Percentiles rank a stretch among this genome's conserved stretches.
Conservation (phyloP, 2,329 filamentous ascomycete species). For the Colletotrichum tanaceti region DNA sequence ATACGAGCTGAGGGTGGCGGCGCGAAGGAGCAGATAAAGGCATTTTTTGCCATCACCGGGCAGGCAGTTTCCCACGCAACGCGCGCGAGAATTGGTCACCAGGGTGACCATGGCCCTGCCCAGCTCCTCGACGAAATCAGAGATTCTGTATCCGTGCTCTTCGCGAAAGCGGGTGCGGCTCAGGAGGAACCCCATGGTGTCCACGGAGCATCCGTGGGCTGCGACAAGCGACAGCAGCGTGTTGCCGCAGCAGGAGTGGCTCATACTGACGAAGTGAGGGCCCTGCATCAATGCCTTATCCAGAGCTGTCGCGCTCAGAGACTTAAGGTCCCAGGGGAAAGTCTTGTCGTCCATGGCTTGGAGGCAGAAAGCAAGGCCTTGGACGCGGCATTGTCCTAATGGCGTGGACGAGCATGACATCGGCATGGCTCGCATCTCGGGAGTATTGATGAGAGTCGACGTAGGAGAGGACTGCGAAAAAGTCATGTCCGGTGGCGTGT, state of each 20-base stretch:
- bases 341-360: too few relatives aligned
- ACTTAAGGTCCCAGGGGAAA: too few relatives aligned
- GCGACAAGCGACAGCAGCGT: neutral
- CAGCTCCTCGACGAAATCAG: neutral
- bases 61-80: too few relatives aligned
- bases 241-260: neutral
- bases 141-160: slow-evolving; percentile 4
- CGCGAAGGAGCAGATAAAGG: slow-evolving; percentile 1
- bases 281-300: neutral
- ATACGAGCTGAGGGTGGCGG: neutral
- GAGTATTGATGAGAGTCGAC: neutral
- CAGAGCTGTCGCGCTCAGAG: neutral
- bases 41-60: neutral
- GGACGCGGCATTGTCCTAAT: neutral
- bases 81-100: neutral
- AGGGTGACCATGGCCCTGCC: neutral
- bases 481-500: neutral
- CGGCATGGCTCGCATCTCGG: too few relatives aligned
- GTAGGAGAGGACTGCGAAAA: neutral
- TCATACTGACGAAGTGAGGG: neutral
- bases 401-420: too few relatives aligned
- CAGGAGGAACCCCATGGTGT: neutral
- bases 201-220: neutral
- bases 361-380: neutral
- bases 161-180: neutral